phyloP scores from a whole-genome alignment of 345 rosid genomes.

The Raphanus sativus region DNA sequence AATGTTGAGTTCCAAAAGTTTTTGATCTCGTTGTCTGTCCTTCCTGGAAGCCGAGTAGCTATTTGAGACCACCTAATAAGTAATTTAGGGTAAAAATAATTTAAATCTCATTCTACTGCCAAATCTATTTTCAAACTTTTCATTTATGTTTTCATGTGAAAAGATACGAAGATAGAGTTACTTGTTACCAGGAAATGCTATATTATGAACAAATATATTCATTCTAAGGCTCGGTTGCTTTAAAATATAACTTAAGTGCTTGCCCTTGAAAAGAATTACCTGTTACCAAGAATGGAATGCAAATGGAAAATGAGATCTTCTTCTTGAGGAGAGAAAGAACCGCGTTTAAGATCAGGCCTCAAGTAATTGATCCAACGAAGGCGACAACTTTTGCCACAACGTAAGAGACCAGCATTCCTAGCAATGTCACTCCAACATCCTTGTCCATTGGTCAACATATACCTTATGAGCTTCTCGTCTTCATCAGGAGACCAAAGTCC shows the following conservation, averaged over 20 bases:
- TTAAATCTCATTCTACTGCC: background rate
- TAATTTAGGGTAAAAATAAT: background rate
- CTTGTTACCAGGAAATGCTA: background rate
- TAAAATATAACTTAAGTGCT: background rate
- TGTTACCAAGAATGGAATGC: slow-evolving; percentile 78
- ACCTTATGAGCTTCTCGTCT: slow-evolving; percentile 72
- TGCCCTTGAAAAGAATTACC: slow-evolving; percentile 37
- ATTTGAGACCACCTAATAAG: slow-evolving; percentile 57
- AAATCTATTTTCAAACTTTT: background rate
- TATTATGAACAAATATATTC: background rate
- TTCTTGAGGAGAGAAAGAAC: slow-evolving; percentile 74
- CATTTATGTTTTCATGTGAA: background rate
- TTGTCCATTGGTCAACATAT: slow-evolving; percentile 74
- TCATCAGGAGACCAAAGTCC: slow-evolving; percentile 91
- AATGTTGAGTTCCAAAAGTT: background rate
- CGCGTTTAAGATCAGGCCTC: slow-evolving; percentile 81
- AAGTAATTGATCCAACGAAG: slow-evolving; percentile 86
- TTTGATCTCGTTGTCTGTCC: background rate
- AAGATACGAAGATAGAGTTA: background rate
- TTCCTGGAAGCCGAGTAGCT: background rate
- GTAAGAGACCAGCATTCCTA: slow-evolving; percentile 65
- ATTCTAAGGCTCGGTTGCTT: background rate
- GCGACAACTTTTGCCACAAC: slow-evolving; percentile 88
- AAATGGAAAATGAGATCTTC: slow-evolving; percentile 73
- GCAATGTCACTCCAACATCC: slow-evolving; percentile 90